phyloP scores from a whole-genome alignment of 2,329 filamentous ascomycete species.

The Talaromyces sp. region DNA sequence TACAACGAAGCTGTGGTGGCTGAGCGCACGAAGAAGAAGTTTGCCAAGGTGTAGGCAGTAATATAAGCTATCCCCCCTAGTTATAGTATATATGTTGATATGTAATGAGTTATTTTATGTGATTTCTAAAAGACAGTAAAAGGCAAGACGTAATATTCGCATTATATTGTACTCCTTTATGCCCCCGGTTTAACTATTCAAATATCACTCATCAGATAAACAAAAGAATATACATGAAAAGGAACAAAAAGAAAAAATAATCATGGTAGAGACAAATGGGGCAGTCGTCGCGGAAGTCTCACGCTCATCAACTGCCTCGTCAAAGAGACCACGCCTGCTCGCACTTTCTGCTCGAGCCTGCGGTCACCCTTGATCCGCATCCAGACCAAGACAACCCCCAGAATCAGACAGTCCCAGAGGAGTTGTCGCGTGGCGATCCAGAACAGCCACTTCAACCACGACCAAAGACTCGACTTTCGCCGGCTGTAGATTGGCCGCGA shows the following conservation, averaged over 20 bases:
- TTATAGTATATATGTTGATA: neutral
- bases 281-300: constrained; percentile 1
- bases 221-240: neutral
- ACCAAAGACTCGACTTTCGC: constrained; percentile 54
- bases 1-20: constrained; percentile 52
- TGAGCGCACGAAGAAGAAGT: constrained; percentile 37
- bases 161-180: neutral
- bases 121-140: neutral
- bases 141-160: neutral
- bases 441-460: constrained; percentile 66
- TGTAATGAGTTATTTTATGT: neutral
- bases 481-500: constrained; percentile 66
- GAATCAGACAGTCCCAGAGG: constrained; percentile 60
- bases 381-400: constrained; percentile 35
- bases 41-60: constrained; percentile 15
- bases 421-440: constrained; percentile 70
- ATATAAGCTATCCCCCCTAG: too few relatives aligned
- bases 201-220: neutral
- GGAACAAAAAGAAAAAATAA: neutral
- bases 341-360: constrained; percentile 35
- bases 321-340: constrained; percentile 26
- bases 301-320: constrained; percentile 22
- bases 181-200: neutral
- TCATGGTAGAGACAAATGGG: constrained; percentile 1
- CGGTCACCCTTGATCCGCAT: constrained; percentile 38